Base-by-base conservation (phyloP, 192 early-diverging fungal species). In the Entophlyctis helioformis region DNA sequence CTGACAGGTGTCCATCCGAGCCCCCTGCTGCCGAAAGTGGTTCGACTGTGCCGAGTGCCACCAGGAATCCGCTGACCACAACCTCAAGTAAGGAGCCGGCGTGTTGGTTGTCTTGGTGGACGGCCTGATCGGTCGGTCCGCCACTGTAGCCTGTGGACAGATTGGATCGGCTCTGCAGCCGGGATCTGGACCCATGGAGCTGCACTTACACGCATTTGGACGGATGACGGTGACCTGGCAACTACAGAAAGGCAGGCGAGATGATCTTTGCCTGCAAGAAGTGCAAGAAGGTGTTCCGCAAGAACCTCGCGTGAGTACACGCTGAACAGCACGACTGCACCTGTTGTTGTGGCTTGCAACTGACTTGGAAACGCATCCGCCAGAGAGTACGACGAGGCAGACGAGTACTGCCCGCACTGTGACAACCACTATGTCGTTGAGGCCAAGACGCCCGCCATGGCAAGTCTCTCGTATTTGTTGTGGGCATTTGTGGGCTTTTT, bases 261-360 rank as follows among this genome's bases (percentile, higher is more conserved):
- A 89, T 98, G 84, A 76, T 86, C 3, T 92, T 98, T 69, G 83
- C 85, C 8, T 98, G 95, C 67, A 98, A 98, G 65, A 95, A 95
- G 50, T 98, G 95, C 69, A 91, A 87, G 76, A 96, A 96, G 67
- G 80, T 83, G n/a, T 96, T 96, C 56, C 76, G 92, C 53, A 96
- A 96, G 60, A 80, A 91, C 50, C 70, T 88, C 69, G 51, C 27
- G 70, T 75, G 43, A 39, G 66, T 56, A 16, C 29, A 12, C 3
- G 13, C 24, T 5, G 39, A 16, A 29, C 21, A n/a, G n/a, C n/a
- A n/a, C n/a, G n/a, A n/a, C n/a, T n/a, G 23, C 9, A 33, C 29
- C 29, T 48, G 37, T 3, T 50, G 39, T 12, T 27, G 23, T 12
- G 29, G 29, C 4, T 11, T 11, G 29, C 11, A 4, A 11, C 4